phyloP scores from a whole-genome alignment of 345 rosid genomes.

The Gossypium raimondii region DNA sequence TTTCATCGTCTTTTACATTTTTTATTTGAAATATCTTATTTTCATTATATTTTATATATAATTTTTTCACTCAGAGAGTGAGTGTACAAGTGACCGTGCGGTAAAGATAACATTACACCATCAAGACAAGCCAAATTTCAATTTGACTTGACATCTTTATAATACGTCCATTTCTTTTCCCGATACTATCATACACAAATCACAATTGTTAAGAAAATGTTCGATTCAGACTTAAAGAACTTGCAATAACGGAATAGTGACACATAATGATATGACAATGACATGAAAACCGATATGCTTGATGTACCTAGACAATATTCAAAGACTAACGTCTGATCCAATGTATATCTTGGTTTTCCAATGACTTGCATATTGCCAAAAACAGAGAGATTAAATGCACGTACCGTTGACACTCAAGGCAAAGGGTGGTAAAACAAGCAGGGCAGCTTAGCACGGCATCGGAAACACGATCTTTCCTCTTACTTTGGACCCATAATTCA shows the following conservation, averaged over 20 bases:
- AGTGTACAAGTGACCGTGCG: too few species aligned
- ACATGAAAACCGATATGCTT: background rate
- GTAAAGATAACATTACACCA: background rate
- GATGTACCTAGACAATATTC: background rate
- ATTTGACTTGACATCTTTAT: too few species aligned
- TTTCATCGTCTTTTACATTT: too few species aligned
- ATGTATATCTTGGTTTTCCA: background rate
- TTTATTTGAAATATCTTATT: too few species aligned
- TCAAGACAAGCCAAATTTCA: background rate
- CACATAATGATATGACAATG: background rate
- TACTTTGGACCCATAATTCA: slow-evolving; percentile 54
- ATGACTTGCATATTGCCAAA: background rate
- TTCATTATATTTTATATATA: too few species aligned
- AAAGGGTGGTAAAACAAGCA: slow-evolving; percentile 77
- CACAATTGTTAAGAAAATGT: background rate
- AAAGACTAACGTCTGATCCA: background rate
- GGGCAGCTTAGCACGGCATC: slow-evolving; percentile 89
- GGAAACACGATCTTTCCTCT: slow-evolving; percentile 49
- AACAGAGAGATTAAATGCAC: background rate
- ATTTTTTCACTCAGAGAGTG: too few species aligned
- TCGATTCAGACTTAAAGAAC: background rate
- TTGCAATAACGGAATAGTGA: background rate
- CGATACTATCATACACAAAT: background rate
- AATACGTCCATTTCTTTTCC: background rate
- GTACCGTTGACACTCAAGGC: slow-evolving; percentile 79